These are phyloP conservation scores for Myrica gale DNA, from an alignment of 306 rosid species.

Conservation along the genomic window DNA sequence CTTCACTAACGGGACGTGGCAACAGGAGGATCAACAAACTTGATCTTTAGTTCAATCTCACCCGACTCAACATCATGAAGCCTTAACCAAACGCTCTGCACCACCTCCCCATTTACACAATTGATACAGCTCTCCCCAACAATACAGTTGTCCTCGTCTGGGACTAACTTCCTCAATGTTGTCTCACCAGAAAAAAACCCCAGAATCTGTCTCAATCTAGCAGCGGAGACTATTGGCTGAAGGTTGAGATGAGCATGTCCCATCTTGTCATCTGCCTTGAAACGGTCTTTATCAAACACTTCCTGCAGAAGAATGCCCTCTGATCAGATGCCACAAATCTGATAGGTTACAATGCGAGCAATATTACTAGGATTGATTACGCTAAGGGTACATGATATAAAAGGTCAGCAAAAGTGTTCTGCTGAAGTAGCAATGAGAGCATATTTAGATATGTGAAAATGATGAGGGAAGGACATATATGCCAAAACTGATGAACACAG, in stretches of 20 bases:
- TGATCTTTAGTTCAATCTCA: conserved; percentile 76
- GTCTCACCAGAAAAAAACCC: conserved; percentile 61
- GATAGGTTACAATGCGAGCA: neutral
- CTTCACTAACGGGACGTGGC: conserved; percentile 33
- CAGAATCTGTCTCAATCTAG: conserved; percentile 70
- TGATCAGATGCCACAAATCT: conserved; percentile 8
- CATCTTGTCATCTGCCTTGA: conserved; percentile 95
- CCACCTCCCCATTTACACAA: conserved; percentile 70
- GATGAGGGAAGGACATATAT: no score
- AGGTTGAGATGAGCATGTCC: conserved; percentile 85
- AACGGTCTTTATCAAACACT: conserved; percentile 90
- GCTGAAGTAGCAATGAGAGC: neutral
- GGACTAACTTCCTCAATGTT: conserved; percentile 68
- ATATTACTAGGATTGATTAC: neutral
- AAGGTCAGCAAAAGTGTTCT: neutral
- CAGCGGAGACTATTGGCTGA: conserved; percentile 82
- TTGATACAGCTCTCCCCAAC: conserved; percentile 76
- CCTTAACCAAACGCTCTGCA: conserved; percentile 87
- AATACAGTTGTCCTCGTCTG: conserved; percentile 77
- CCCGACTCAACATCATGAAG: conserved; percentile 87
- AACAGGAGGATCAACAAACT: conserved; percentile 42
- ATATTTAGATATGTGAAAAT: neutral
- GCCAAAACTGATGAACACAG: neutral
- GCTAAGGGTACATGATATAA: neutral
- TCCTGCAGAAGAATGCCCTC: conserved; percentile 46